These are phyloP conservation scores for Brassica napus DNA, from an alignment of 345 rosid species.

Conservation along the genomic window Da-Ae NC_063439.1:1693001-1693500, in stretches of 20 bases:
- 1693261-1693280: not conserved
- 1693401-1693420: not conserved
- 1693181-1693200: not conserved
- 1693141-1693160: not conserved
- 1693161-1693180: not conserved
- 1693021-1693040: not conserved
- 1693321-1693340: not conserved
- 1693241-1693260: not conserved
- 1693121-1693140: constrained; percentile 12
- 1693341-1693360: constrained; percentile 1
- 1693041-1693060: not conserved
- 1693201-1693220: not conserved
- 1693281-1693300: not conserved
- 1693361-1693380: not conserved
- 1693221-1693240: not conserved
- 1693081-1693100: not conserved
- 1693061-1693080: not conserved
- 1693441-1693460: not conserved
- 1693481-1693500: no score
- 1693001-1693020: no score
- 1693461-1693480: not conserved
- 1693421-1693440: not conserved
- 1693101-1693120: not conserved
- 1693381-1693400: not conserved
- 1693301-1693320: constrained; percentile 1